Conservation (phyloP, 352 stramenopile species). For the Phytophthora lateralis region DNA sequence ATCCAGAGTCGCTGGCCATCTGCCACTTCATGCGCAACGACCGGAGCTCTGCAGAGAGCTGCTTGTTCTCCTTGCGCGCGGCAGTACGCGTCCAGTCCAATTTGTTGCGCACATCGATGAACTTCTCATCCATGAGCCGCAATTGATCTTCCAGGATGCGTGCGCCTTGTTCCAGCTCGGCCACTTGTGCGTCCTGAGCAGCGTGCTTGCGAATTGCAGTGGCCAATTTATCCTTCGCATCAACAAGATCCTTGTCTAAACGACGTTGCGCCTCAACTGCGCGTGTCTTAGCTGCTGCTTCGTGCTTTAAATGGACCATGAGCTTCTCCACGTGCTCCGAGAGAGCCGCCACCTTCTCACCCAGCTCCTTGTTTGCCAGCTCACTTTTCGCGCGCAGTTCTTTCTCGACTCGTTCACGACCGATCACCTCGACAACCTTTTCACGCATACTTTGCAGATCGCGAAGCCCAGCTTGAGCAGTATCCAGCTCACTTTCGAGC, state of each 20-base stretch:
- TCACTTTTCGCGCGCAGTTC: constrained; percentile 82
- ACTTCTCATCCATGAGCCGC: constrained; percentile 97
- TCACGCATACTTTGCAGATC: constrained; percentile 79
- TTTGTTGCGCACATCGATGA: constrained; percentile 96
- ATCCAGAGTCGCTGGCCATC: constrained; percentile 62
- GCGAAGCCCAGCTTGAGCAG: constrained; percentile 44
- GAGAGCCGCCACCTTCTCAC: constrained; percentile 91
- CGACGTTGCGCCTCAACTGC: constrained; percentile 76
- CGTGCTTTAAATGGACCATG: constrained; percentile 96
- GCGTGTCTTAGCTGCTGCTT: constrained; percentile 93
- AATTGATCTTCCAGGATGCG: constrained; percentile 96
- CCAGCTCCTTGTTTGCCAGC: constrained; percentile 57
- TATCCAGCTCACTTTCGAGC: constrained; percentile 62
- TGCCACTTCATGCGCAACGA: constrained; percentile 80
- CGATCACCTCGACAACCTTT: constrained; percentile 78
- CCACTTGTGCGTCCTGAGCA: constrained; percentile 86
- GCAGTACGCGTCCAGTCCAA: constrained; percentile 93
- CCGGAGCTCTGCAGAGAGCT: constrained; percentile 64
- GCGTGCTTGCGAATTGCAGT: constrained; percentile 81
- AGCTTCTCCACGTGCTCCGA: constrained; percentile 97
- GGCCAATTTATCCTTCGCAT: constrained; percentile 63
- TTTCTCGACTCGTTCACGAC: constrained; percentile 86
- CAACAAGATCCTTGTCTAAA: constrained; percentile 81
- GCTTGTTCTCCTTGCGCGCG: constrained; percentile 84
- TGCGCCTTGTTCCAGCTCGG: constrained; percentile 92